Evolutionary conservation across 345 rosid species (phyloP).

Genomic region (Syzygium grande): DNA sequence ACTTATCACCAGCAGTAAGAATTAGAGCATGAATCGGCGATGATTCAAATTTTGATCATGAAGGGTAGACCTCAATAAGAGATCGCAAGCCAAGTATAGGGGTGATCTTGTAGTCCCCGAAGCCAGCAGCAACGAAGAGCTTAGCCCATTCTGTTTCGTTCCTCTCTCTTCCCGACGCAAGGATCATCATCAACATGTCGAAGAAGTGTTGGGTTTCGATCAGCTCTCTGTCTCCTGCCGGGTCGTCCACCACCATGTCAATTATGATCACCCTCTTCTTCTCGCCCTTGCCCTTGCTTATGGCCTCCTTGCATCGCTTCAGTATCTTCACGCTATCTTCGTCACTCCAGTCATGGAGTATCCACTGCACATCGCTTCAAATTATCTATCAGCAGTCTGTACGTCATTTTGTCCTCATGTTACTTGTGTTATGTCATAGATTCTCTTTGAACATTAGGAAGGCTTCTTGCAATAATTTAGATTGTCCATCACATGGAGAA

Average conservation of each 20-base stretch:
- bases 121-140: constrained; percentile 11
- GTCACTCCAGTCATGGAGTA: not conserved
- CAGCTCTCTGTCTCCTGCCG: not conserved
- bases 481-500: too few relatives aligned
- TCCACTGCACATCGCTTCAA: not conserved
- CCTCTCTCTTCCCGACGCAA: not conserved
- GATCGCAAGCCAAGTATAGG: not conserved
- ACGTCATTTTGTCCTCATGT: not conserved
- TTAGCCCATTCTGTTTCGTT: constrained; percentile 9
- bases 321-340: not conserved
- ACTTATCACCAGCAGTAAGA: not conserved
- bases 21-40: not conserved
- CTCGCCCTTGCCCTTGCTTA: not conserved
- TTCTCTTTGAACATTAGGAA: not conserved
- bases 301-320: not conserved
- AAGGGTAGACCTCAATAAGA: not conserved
- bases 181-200: constrained; percentile 11
- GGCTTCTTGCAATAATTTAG: not conserved
- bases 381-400: not conserved
- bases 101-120: not conserved
- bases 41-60: not conserved
- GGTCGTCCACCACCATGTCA: not conserved
- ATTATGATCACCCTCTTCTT: not conserved
- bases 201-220: constrained; percentile 2
- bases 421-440: too few relatives aligned